These are phyloP conservation scores for Fraxinus platypoda DNA, from an alignment of 305 asterid species.

Conservation along the genomic window DNA sequence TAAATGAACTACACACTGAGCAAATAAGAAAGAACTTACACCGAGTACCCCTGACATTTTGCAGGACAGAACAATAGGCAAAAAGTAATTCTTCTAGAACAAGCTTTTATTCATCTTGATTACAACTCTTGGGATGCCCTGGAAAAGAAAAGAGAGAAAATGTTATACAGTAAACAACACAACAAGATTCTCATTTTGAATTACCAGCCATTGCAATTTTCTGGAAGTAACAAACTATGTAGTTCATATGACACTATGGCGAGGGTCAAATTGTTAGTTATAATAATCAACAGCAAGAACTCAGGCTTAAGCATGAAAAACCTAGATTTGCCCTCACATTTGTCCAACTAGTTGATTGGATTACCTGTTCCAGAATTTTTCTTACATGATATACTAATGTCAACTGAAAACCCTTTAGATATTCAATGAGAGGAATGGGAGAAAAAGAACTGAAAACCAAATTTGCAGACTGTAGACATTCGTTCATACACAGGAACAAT, in stretches of 20 bases:
- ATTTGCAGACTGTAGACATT: background rate
- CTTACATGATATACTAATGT: constrained; percentile 8
- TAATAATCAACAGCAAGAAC: background rate
- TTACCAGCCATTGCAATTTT: constrained; percentile 2
- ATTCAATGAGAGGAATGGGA: background rate
- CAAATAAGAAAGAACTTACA: constrained; percentile 33
- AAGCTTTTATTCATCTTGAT: constrained; percentile 19
- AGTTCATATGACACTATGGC: background rate
- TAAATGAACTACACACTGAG: constrained; percentile 8
- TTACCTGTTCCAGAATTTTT: background rate
- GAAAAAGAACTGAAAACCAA: background rate
- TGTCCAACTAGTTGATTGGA: background rate
- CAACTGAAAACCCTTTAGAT: background rate
- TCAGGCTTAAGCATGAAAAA: background rate
- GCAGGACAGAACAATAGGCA: constrained; percentile 27
- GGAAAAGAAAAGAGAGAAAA: constrained; percentile 21
- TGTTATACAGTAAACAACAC: constrained; percentile 11
- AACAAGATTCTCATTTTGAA: background rate
- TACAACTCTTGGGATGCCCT: constrained; percentile 18
- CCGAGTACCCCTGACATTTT: constrained; percentile 53
- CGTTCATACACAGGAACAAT: background rate
- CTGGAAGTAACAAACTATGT: background rate
- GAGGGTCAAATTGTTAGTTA: background rate
- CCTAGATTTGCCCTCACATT: background rate
- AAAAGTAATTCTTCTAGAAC: constrained; percentile 35